phyloP scores from a whole-genome alignment of 1,284 basidiomycete species.

The Hymenochaete sp. region DNA sequence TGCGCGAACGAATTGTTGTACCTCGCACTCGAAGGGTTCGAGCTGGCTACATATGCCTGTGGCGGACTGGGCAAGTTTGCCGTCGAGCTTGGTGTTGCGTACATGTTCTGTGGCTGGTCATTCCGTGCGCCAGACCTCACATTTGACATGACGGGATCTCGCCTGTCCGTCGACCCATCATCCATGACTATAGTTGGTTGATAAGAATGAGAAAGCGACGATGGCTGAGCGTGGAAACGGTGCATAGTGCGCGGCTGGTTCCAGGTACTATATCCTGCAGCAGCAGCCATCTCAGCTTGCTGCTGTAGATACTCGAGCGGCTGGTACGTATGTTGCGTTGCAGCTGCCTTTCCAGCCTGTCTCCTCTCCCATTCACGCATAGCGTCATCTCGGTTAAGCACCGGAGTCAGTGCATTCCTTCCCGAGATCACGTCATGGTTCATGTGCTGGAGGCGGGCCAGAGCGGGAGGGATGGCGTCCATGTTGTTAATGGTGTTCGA shows the following conservation, averaged over 20 bases:
- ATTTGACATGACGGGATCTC: conserved; percentile 65
- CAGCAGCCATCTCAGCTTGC: conserved; percentile 77
- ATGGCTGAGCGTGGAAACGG: conserved; percentile 53
- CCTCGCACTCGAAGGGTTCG: conserved; percentile 46
- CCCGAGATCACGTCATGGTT: conserved; percentile 78
- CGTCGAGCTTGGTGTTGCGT: conserved; percentile 36
- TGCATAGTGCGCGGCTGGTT: conserved; percentile 25
- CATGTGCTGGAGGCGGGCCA: conserved; percentile 83
- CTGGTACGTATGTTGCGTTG: conserved; percentile 64
- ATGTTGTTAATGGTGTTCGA: conserved; percentile 88
- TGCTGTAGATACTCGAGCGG: conserved; percentile 87
- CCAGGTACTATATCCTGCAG: conserved; percentile 52
- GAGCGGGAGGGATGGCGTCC: conserved; percentile 85
- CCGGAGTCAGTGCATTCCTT: conserved; percentile 77
- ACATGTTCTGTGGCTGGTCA: conserved; percentile 36
- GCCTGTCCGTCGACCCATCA: conserved; percentile 55
- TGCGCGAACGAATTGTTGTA: conserved; percentile 46
- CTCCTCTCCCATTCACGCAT: conserved; percentile 86
- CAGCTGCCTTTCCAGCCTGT: conserved; percentile 56
- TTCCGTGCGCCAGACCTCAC: conserved; percentile 58
- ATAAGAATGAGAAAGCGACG: conserved; percentile 64
- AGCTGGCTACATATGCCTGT: conserved; percentile 51
- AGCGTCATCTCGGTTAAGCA: conserved; percentile 83
- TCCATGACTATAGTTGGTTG: conserved; percentile 44
- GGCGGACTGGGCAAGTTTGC: conserved; percentile 60